Percentiles rank a stretch among this genome's conserved stretches.
Evolutionary conservation across 2,329 filamentous ascomycete species (phyloP).

Genomic region (Alternaria tenuissima): DNA sequence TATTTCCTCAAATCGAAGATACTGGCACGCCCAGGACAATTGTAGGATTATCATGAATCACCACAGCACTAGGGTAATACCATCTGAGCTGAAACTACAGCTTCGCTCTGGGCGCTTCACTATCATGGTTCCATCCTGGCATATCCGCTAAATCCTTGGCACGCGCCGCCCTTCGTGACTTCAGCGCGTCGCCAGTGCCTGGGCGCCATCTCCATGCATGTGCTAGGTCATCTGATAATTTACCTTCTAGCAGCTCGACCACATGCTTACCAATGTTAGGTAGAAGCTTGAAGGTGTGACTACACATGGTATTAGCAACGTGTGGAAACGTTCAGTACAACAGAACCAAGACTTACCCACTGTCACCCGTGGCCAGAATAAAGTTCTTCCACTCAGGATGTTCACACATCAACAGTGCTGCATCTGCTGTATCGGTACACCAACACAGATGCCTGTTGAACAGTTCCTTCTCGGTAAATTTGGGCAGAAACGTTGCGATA

Average conservation of each 20-base stretch:
- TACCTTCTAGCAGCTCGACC: conserved; percentile 56
- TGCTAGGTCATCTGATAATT: conserved; percentile 50
- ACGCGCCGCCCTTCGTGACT: conserved; percentile 51
- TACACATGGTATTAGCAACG: conserved; percentile 22
- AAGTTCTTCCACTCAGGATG: conserved; percentile 61
- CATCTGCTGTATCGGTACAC: conserved; percentile 69
- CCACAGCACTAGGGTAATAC: background rate
- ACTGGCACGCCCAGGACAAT: background rate
- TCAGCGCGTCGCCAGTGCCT: conserved; percentile 54
- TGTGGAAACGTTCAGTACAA: conserved; percentile 1
- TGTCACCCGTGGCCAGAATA: conserved; percentile 58
- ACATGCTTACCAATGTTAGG: conserved; percentile 59
- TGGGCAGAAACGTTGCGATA: conserved; percentile 54
- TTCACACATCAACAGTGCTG: conserved; percentile 67
- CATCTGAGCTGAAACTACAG: conserved; percentile 4
- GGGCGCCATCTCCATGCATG: conserved; percentile 58
- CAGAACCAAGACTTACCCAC: conserved; percentile 48
- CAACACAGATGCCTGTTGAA: conserved; percentile 62
- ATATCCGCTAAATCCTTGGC: conserved; percentile 58
- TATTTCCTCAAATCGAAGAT: background rate
- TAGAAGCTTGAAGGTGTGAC: conserved; percentile 58
- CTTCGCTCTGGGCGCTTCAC: conserved; percentile 11
- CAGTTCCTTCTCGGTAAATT: conserved; percentile 50
- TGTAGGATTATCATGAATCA: background rate
- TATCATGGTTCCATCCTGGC: conserved; percentile 54